Conservation (phyloP, 116 monocot genomes). For the Posidonia oceanica region DNA sequence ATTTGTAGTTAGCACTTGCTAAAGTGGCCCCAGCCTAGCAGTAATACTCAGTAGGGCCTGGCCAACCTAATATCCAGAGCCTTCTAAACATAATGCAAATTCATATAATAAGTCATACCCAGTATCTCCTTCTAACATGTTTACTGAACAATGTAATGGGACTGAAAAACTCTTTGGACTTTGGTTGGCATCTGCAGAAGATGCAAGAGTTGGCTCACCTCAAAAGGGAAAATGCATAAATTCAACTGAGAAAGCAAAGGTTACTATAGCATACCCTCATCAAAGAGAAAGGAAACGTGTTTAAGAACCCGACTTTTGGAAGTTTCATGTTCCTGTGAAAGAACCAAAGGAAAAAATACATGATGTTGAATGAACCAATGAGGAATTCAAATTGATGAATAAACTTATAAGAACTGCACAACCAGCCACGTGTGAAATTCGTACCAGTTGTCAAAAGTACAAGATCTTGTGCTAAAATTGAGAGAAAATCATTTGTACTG, state of each 20-base stretch:
- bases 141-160: conserved; percentile 54
- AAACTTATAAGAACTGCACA: no score
- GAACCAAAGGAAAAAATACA: neutral
- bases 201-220: neutral
- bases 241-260: neutral
- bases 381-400: no score
- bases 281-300: conserved; percentile 48
- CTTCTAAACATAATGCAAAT: neutral
- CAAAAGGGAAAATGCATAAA: neutral
- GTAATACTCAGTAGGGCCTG: neutral
- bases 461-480: no score
- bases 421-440: no score
- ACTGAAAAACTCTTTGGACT: conserved; percentile 27
- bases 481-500: no score
- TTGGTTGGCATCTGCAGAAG: neutral
- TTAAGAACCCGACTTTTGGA: conserved; percentile 25
- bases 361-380: no score
- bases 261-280: conserved; percentile 19
- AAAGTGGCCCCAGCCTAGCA: no score
- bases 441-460: no score
- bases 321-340: conserved; percentile 19
- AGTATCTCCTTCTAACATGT: conserved; percentile 89
- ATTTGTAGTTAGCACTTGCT: no score
- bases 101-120: conserved; percentile 22
- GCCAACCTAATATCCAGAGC: neutral